Percentiles rank a stretch among this genome's conserved stretches.
These are phyloP conservation scores for Clonostachys solani DNA, from an alignment of 2,329 filamentous ascomycete species.

Conservation along the genomic window DNA sequence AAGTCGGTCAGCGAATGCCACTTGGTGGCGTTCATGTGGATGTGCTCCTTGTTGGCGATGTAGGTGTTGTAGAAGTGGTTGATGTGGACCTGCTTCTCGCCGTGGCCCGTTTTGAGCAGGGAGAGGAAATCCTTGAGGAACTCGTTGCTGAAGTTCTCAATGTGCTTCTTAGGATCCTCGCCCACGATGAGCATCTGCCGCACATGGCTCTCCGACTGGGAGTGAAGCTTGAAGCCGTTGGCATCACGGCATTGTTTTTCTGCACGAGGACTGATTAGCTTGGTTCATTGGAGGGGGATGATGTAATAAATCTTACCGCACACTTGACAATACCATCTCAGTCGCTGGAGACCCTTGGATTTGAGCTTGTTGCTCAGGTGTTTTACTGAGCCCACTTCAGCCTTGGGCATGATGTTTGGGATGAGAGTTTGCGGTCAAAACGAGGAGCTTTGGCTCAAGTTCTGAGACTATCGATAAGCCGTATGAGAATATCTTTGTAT, in stretches of 20 bases:
- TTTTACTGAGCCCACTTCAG: slow-evolving; percentile 90
- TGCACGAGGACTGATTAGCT: background rate
- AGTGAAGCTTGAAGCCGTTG: slow-evolving; percentile 90
- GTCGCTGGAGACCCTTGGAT: slow-evolving; percentile 68
- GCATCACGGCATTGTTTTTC: slow-evolving; percentile 58
- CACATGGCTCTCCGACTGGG: slow-evolving; percentile 78
- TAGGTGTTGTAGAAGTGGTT: slow-evolving; percentile 97
- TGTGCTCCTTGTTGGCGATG: slow-evolving; percentile 80
- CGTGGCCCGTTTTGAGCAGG: slow-evolving; percentile 77
- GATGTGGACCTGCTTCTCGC: slow-evolving; percentile 82
- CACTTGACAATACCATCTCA: slow-evolving; percentile 88
- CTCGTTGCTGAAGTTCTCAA: slow-evolving; percentile 76
- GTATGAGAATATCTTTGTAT: too few relatives aligned
- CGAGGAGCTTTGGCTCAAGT: too few relatives aligned
- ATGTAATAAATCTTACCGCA: slow-evolving; percentile 41
- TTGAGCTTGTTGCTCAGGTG: slow-evolving; percentile 89
- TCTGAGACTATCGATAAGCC: too few relatives aligned
- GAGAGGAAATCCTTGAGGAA: slow-evolving; percentile 78
- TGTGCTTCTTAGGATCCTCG: slow-evolving; percentile 79
- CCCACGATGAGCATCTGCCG: slow-evolving; percentile 85
- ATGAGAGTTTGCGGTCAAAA: too few relatives aligned
- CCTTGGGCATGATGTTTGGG: slow-evolving; percentile 71
- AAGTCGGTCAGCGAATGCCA: slow-evolving; percentile 90
- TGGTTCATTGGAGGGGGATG: background rate
- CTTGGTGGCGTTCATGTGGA: slow-evolving; percentile 91